Percentiles rank a stretch among this genome's conserved stretches.
Conservation (phyloP, 2,329 filamentous ascomycete genomes). For the Penicillium sp. region DNA sequence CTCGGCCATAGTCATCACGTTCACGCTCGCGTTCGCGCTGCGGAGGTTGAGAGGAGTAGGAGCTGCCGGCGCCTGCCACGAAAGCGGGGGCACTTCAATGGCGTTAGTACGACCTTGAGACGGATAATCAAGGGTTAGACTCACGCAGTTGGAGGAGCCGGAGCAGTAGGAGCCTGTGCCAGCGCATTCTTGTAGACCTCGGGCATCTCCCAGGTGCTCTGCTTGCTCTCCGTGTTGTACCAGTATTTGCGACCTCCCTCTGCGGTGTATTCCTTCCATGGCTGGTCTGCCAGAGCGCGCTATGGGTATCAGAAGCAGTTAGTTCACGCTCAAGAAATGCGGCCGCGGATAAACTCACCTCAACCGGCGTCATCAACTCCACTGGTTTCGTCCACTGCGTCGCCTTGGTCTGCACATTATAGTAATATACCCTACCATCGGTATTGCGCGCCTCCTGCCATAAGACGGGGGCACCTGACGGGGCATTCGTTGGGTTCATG, state of each 20-base stretch:
- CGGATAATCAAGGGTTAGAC: conserved; percentile 17
- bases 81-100: conserved; percentile 48
- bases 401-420: conserved; percentile 76
- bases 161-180: conserved; percentile 50
- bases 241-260: conserved; percentile 89
- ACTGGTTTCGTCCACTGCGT: conserved; percentile 94
- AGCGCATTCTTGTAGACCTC: conserved; percentile 72
- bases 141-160: conserved; percentile 46
- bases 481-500: conserved; percentile 56
- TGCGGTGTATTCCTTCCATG: conserved; percentile 89
- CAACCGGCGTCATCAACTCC: conserved; percentile 76
- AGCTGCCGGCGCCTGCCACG: conserved; percentile 56
- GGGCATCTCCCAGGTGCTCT: conserved; percentile 94
- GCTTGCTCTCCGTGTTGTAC: conserved; percentile 86
- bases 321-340: conserved; percentile 13
- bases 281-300: conserved; percentile 75
- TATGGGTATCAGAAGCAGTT: conserved; percentile 35
- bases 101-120: conserved; percentile 34
- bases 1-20: conserved; percentile 40
- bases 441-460: conserved; percentile 80
- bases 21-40: conserved; percentile 45
- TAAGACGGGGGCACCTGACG: conserved; percentile 48
- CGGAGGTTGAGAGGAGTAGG: conserved; percentile 38
- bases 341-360: conserved; percentile 52
- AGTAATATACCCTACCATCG: conserved; percentile 86